Evolutionary conservation across 768 basidiomycete species (phyloP).

Genomic region (Leccinum imitatum): DNA sequence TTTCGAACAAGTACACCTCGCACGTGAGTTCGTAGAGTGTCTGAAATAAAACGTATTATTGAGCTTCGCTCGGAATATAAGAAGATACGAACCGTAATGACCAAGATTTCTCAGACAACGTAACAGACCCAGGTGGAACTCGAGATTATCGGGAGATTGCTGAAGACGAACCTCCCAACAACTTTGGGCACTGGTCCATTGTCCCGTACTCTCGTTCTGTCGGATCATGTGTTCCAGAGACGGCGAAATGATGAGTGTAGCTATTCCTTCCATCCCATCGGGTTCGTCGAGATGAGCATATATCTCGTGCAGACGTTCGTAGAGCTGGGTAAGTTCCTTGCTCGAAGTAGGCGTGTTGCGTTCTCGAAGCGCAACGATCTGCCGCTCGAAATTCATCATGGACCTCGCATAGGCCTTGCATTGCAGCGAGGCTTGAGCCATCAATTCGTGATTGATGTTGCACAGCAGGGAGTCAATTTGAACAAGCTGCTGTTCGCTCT

Average conservation of each 20-base stretch:
- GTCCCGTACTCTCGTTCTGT: slow-evolving; percentile 94
- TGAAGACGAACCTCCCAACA: slow-evolving; percentile 98
- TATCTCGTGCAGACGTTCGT: slow-evolving; percentile 92
- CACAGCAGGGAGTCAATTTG: slow-evolving; percentile 79
- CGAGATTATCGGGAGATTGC: slow-evolving; percentile 83
- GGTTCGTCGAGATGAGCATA: slow-evolving; percentile 96
- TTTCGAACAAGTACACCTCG: slow-evolving; percentile 83
- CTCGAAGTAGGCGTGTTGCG: slow-evolving; percentile 39
- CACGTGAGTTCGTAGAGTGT: slow-evolving; percentile 93
- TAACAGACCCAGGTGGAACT: slow-evolving; percentile 85
- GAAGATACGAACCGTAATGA: slow-evolving; percentile 79
- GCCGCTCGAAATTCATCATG: slow-evolving; percentile 92
- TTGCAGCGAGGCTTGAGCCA: slow-evolving; percentile 91
- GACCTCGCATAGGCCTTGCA: slow-evolving; percentile 94
- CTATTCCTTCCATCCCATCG: slow-evolving; percentile 98
- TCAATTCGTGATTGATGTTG: slow-evolving; percentile 81
- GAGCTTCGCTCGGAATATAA: slow-evolving; percentile 2
- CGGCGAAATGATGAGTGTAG: slow-evolving; percentile 82
- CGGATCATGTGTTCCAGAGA: slow-evolving; percentile 95
- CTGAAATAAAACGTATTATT: slow-evolving; percentile 39
- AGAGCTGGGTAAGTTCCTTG: slow-evolving; percentile 52
- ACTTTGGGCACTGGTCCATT: slow-evolving; percentile 98
- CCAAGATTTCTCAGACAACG: slow-evolving; percentile 92
- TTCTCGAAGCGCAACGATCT: slow-evolving; percentile 55
- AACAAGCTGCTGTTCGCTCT: slow-evolving; percentile 59